A percentile compares a stretch with the other conserved stretches of the same genome.
Conservation (phyloP, 441 rosid genomes). For the Erodium texanum region DNA sequence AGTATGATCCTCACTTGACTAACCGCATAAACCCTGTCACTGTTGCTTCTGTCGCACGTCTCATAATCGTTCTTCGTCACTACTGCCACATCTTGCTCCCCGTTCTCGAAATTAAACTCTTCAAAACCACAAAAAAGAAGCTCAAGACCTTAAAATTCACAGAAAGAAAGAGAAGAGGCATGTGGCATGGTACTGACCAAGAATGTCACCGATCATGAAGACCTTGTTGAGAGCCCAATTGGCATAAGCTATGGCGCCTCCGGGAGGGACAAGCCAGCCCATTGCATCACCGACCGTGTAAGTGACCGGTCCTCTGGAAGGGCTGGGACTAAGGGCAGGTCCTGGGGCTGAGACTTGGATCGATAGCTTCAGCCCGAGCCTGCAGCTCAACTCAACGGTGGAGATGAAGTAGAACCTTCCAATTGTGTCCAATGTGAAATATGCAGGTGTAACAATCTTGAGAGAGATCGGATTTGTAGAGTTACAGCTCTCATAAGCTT, state of each 20-base stretch:
- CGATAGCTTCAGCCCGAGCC: too few relatives aligned
- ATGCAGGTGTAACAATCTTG: too few relatives aligned
- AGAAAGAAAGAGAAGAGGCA: neutral
- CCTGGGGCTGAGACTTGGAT: too few relatives aligned
- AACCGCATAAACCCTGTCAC: neutral
- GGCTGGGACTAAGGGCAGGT: too few relatives aligned
- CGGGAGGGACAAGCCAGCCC: constrained; percentile 13
- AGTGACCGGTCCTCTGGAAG: too few relatives aligned
- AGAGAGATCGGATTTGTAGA: too few relatives aligned
- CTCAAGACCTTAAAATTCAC: too few relatives aligned
- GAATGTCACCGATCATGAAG: constrained; percentile 15
- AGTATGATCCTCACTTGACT: neutral
- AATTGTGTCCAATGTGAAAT: too few relatives aligned
- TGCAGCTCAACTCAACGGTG: too few relatives aligned
- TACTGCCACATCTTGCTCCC: constrained; percentile 7
- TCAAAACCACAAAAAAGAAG: neutral
- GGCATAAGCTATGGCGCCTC: constrained; percentile 6
- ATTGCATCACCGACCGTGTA: too few relatives aligned
- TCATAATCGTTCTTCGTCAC: constrained; percentile 11
- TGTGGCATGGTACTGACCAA: constrained; percentile 17
- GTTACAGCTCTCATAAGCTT: too few relatives aligned
- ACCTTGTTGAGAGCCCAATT: constrained; percentile 16
- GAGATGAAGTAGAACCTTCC: too few relatives aligned
- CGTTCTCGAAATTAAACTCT: constrained; percentile 9
- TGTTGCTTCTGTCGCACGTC: neutral